Base-by-base conservation (phyloP, 148 eudicot genomes). In the Amaranthus palmeri region DNA sequence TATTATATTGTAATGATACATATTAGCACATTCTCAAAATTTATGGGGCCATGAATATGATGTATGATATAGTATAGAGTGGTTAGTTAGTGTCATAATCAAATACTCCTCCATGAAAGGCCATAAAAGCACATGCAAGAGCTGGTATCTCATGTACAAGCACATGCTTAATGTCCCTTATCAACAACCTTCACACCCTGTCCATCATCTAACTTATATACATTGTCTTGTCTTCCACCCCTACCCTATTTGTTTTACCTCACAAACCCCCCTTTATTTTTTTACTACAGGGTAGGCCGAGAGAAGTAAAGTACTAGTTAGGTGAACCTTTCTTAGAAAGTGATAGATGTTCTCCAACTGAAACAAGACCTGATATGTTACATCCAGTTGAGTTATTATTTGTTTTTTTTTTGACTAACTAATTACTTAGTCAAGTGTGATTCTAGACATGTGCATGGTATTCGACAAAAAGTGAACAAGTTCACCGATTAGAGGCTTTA, bases 91-190 rank as follows among this genome's bases (percentile, higher is more conserved):
- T 57, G 72, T 77, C 80, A 65, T 72, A 68, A 61, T 78, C 73
- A 54, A 61, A 25, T 40, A 53, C 43, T 55, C 50, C 68, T 73
- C 54, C 62, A 54, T 54, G 63, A 43, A 72, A 59, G 69, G 79
- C 52, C 40, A 73, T 68, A 15, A 68, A 54, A 64, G 77, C 81
- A 78, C 81, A 78, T 78, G 77, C 76, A 59, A 41, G 7, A 62
- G 81, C 81, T 67, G 75, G 52, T 40, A 25, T 9, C 60, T 43
- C 61, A 69, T 69, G 64, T 17, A 64, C 61, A 44, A 72, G 72
- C 77, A 78, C 77, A 78, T 78, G 81, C 73, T 59, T 11, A 3
- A 54, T 78, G 77, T 78, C 52, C 57, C 65, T 74, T 54, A 59
- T 59, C 76, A 66, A 47, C 44, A 44, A 71, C 65, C 72, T 67